Evolutionary conservation across 2,329 filamentous ascomycete species (phyloP).

Genomic region (Xylaria sp.): DNA sequence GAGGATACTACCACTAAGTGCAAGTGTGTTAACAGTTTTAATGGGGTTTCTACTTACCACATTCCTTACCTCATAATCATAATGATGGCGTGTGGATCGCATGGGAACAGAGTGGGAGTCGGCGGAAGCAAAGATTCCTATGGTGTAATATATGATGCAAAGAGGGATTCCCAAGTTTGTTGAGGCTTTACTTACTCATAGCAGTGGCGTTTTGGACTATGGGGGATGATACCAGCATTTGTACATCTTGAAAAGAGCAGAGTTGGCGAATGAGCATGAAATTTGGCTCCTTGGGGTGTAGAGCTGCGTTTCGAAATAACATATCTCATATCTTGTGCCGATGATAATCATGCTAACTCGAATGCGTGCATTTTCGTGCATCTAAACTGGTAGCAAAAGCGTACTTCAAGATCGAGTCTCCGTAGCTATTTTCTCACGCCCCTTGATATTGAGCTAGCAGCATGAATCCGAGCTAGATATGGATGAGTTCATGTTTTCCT

Average conservation of each 20-base stretch:
- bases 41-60: constrained; percentile 19
- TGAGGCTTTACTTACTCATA: constrained; percentile 10
- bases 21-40: constrained; percentile 11
- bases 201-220: constrained; percentile 37
- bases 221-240: constrained; percentile 36
- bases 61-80: constrained; percentile 22
- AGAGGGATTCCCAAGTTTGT: not conserved
- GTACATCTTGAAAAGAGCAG: constrained; percentile 24
- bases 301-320: constrained; percentile 17
- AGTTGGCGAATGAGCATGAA: constrained; percentile 9
- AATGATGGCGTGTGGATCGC: not conserved
- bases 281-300: constrained; percentile 2
- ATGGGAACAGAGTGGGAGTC: not conserved
- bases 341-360: not conserved
- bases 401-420: too few species aligned
- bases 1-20: constrained; percentile 11
- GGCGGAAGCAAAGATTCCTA: not conserved
- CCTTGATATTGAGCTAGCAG: too few species aligned
- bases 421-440: too few species aligned
- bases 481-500: not conserved
- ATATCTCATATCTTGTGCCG: not conserved
- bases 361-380: too few species aligned
- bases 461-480: not conserved
- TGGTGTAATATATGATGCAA: constrained; percentile 26
- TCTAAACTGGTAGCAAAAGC: too few species aligned